A percentile compares a stretch with the other conserved stretches of the same genome.
These are phyloP conservation scores for Gaeumannomyces sp. DNA, from an alignment of 2,329 filamentous ascomycete species.

Conservation along the genomic window DNA sequence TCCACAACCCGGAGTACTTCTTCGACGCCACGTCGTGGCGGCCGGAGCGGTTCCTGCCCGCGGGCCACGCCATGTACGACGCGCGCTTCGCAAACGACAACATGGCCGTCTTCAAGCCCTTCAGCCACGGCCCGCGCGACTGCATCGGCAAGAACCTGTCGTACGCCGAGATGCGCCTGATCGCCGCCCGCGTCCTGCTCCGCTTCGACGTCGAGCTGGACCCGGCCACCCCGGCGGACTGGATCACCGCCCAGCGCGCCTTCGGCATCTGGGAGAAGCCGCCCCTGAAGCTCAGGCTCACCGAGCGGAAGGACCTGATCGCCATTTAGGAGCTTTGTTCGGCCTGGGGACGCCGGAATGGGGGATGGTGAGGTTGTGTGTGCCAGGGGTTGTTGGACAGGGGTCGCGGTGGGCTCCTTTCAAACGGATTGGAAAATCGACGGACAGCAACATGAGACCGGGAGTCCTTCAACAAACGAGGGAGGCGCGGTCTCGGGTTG, in stretches of 20 bases:
- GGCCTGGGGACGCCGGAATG: too few species aligned
- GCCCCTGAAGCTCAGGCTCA: conserved; percentile 18
- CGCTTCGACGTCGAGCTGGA: conserved; percentile 32
- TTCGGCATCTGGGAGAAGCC: conserved; percentile 27
- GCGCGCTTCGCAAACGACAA: conserved; percentile 1
- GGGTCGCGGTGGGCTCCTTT: too few species aligned
- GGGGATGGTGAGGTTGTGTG: too few species aligned
- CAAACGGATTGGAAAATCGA: too few species aligned
- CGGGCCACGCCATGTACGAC: conserved; percentile 3
- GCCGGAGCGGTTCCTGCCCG: conserved; percentile 5
- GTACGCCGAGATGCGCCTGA: conserved; percentile 35
- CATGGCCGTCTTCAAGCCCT: conserved; percentile 3
- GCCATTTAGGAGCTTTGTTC: too few species aligned
- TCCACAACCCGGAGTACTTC: not conserved
- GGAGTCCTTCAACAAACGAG: too few species aligned
- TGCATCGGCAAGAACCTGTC: conserved; percentile 23
- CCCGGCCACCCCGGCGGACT: conserved; percentile 21
- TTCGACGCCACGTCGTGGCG: not conserved
- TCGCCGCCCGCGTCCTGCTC: conserved; percentile 31
- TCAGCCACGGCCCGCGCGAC: conserved; percentile 9
- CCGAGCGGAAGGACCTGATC: not conserved
- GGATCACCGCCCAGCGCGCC: conserved; percentile 26
- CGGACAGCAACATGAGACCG: too few species aligned
- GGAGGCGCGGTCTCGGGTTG: too few species aligned
- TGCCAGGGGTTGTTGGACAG: too few species aligned